These are phyloP conservation scores for Karstenula rhodostoma DNA, from an alignment of 2,329 filamentous ascomycete species.

Conservation along the genomic window DNA sequence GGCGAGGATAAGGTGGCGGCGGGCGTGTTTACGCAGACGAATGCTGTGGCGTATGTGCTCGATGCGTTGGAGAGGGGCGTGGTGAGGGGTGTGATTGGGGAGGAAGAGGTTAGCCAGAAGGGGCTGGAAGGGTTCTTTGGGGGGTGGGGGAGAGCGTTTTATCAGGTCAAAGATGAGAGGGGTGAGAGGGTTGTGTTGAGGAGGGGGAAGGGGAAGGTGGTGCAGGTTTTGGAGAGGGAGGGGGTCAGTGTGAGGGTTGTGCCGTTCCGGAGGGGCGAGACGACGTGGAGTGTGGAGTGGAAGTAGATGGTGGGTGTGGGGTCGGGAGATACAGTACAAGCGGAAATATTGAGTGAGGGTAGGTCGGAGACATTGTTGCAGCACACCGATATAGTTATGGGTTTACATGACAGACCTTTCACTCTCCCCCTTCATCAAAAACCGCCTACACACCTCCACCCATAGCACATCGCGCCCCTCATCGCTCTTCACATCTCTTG, in stretches of 20 bases:
- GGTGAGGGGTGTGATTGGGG: conserved; percentile 60
- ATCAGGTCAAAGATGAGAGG: conserved; percentile 58
- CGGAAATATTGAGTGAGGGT: background rate
- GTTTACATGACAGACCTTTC: background rate
- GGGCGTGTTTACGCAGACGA: conserved; percentile 82
- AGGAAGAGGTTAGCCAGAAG: conserved; percentile 63
- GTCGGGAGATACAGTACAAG: background rate
- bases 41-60: conserved; percentile 71
- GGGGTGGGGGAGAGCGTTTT: conserved; percentile 65
- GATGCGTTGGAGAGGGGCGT: conserved; percentile 71
- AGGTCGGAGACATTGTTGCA: background rate
- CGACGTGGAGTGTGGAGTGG: conserved; percentile 63
- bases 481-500: background rate
- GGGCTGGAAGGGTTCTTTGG: conserved; percentile 66
- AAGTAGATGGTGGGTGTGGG: conserved; percentile 27
- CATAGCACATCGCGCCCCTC: background rate
- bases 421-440: background rate
- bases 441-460: background rate
- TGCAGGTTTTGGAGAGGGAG: conserved; percentile 62
- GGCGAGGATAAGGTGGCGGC: conserved; percentile 65
- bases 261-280: conserved; percentile 69
- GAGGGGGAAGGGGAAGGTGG: conserved; percentile 64
- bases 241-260: conserved; percentile 67
- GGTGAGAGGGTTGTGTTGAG: conserved; percentile 64
- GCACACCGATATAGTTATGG: background rate